A percentile compares a stretch with the other conserved stretches of the same genome.
Evolutionary conservation across 2,329 filamentous ascomycete species (phyloP).

Genomic region (Penicillium paneum): DNA sequence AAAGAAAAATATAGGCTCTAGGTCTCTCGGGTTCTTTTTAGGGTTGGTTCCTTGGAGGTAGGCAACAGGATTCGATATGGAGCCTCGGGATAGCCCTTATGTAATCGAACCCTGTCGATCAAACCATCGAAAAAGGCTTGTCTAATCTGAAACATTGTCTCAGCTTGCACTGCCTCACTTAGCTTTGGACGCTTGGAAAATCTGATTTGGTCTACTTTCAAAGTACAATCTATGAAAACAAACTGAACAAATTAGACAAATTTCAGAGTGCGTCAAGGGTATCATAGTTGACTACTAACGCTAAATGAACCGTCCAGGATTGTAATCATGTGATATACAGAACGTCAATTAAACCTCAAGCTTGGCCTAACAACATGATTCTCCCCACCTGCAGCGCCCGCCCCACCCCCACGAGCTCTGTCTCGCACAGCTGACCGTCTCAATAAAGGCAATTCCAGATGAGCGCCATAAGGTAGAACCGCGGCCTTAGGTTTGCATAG

Average conservation of each 20-base stretch:
- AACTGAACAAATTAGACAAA: background rate
- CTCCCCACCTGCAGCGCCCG: constrained; percentile 2
- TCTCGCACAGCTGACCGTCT: constrained; percentile 20
- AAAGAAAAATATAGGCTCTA: background rate
- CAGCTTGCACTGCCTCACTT: constrained; percentile 17
- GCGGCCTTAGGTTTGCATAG: constrained; percentile 23
- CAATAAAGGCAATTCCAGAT: constrained; percentile 27
- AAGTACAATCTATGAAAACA: background rate
- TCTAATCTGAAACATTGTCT: constrained; percentile 24
- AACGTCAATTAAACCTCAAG: background rate
- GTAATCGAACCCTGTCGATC: constrained; percentile 26
- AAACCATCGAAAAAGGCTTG: constrained; percentile 18
- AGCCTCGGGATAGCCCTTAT: background rate
- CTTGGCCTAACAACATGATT: background rate
- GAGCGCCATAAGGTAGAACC: constrained; percentile 33
- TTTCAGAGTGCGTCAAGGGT: background rate
- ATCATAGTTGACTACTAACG: background rate
- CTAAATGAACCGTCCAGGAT: background rate
- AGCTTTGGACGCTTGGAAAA: background rate
- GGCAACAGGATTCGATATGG: constrained; percentile 24
- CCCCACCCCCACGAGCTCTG: constrained; percentile 12
- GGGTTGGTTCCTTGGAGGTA: constrained; percentile 1
- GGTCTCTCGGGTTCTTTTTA: background rate
- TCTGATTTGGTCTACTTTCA: background rate
- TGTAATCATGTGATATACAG: background rate